Percentiles rank a stretch among this genome's conserved stretches.
phyloP scores from a whole-genome alignment of 257 asterid species.

The Phtheirospermum japonicum region DNA sequence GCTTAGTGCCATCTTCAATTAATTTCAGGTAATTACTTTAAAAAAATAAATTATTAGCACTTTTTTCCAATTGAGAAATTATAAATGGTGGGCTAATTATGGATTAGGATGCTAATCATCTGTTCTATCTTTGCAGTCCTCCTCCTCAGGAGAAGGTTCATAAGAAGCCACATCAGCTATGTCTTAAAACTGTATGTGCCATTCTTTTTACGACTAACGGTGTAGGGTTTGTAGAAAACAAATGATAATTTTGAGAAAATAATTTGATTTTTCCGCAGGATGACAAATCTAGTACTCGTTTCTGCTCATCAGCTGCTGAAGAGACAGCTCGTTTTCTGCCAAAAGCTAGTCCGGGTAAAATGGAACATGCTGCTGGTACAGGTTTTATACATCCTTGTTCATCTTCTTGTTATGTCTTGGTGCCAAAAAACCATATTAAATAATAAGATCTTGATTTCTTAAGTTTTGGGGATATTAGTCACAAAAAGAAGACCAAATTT shows the following conservation, averaged over 20 bases:
- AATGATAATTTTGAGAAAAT: background rate
- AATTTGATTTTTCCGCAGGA: conserved; percentile 3
- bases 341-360: background rate
- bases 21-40: conserved; percentile 25
- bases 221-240: background rate
- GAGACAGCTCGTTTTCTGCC: conserved; percentile 14
- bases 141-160: background rate
- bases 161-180: background rate
- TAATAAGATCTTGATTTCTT: no score
- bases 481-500: no score
- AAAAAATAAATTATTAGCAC: no score
- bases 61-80: no score
- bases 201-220: background rate
- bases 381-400: conserved; percentile 1
- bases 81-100: no score
- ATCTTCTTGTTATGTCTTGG: background rate
- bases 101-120: no score
- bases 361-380: conserved; percentile 3
- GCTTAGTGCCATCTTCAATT: conserved; percentile 28
- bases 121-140: background rate
- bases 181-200: conserved; percentile 5
- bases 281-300: conserved; percentile 5
- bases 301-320: background rate
- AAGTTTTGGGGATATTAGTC: no score
- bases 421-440: no score